Evolutionary conservation across 1,139 yeast species (phyloP).

Genomic region (Sugiyamaella sp.): DNA sequence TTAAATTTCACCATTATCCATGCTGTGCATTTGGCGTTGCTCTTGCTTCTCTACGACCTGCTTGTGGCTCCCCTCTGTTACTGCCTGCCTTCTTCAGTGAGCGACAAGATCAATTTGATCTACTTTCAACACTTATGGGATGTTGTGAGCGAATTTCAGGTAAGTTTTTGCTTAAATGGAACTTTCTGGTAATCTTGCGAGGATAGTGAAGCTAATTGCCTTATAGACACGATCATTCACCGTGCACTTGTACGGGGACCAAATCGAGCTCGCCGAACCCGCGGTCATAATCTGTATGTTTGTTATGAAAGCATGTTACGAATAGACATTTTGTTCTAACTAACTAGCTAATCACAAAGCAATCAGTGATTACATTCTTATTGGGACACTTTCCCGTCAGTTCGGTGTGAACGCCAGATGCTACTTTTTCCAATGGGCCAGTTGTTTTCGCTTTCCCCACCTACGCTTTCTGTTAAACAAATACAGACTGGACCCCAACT

Average conservation of each 20-base stretch:
- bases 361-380: slow-evolving; percentile 55
- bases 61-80: slow-evolving; percentile 9
- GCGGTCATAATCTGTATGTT: slow-evolving; percentile 29
- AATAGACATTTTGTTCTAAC: background rate
- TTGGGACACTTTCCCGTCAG: slow-evolving; percentile 50
- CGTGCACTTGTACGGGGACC: slow-evolving; percentile 27
- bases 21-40: background rate
- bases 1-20: background rate
- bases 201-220: background rate
- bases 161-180: background rate
- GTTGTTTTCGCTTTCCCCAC: slow-evolving; percentile 35
- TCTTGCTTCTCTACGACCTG: slow-evolving; percentile 7
- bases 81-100: slow-evolving; percentile 2
- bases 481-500: slow-evolving; percentile 35
- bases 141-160: slow-evolving; percentile 7
- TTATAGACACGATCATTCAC: slow-evolving; percentile 2
- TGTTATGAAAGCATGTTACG: background rate
- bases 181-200: background rate
- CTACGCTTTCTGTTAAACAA: slow-evolving; percentile 27
- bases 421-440: slow-evolving; percentile 37
- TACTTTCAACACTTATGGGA: slow-evolving; percentile 16
- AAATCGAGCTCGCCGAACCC: slow-evolving; percentile 25
- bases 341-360: slow-evolving; percentile 56
- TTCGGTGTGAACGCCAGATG: slow-evolving; percentile 32
- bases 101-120: background rate